Evolutionary conservation across 345 rosid genomes (phyloP).

Genomic region (Syzygium aromaticum): DNA sequence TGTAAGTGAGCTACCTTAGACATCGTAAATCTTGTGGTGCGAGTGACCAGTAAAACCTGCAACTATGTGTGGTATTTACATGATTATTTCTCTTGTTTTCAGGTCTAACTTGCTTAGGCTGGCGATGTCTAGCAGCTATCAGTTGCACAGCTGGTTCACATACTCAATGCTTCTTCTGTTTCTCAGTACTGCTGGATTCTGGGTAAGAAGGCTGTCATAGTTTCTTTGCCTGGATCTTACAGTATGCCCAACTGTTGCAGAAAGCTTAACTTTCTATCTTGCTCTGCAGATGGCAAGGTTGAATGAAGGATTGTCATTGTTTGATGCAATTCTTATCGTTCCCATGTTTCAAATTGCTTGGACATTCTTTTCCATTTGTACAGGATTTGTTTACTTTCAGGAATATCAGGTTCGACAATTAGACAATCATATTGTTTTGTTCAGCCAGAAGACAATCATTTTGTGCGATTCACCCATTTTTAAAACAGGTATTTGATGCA

Average conservation of each 20-base stretch:
- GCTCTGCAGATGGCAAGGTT: slow-evolving; percentile 80
- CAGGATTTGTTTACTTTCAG: slow-evolving; percentile 97
- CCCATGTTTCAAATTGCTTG: slow-evolving; percentile 99
- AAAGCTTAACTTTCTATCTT: background rate
- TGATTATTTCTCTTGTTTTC: slow-evolving; percentile 10
- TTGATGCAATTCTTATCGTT: slow-evolving; percentile 95
- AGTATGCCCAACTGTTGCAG: background rate
- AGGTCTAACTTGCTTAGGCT: slow-evolving; percentile 92
- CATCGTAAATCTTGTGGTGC: background rate
- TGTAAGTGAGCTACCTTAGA: slow-evolving; percentile 43
- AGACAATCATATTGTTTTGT: background rate
- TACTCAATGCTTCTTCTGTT: slow-evolving; percentile 94
- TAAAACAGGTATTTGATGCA: slow-evolving; percentile 68
- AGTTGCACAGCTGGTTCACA: slow-evolving; percentile 94
- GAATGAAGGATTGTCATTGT: slow-evolving; percentile 87
- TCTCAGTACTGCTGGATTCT: slow-evolving; percentile 97
- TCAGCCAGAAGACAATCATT: background rate
- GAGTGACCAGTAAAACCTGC: background rate
- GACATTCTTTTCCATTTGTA: slow-evolving; percentile 98
- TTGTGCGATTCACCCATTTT: background rate
- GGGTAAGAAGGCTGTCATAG: slow-evolving; percentile 40
- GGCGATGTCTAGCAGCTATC: slow-evolving; percentile 84
- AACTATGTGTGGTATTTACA: background rate
- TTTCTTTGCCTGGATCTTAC: background rate
- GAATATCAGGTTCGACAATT: slow-evolving; percentile 69